Evolutionary conservation across 352 stramenopile species (phyloP), one percentile per base, ranked within the genome.

Genomic region (Globisporangium nodosum): DNA sequence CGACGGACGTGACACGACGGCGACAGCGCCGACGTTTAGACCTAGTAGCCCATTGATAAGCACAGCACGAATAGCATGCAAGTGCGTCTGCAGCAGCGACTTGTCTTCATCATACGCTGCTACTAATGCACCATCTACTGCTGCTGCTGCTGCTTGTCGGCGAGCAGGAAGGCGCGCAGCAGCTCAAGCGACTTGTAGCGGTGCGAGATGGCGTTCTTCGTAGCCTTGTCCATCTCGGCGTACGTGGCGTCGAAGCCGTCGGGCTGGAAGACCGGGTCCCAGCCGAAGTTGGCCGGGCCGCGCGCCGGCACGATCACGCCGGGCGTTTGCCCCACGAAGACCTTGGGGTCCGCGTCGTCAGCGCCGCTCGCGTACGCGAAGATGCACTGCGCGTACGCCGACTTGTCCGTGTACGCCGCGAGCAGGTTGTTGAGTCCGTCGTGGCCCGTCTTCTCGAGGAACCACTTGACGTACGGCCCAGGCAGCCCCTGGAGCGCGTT

Each of bases 391-490:
- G 96, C 97, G 70, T 98, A 98, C 5, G 95, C 97, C 49, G 81
- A 90, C 69, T 98, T 98, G 80, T 98, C 96, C 42, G 94, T 77
- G 66, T 97, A 99, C 6, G 80, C 93, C 13, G 77, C 75, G 45
- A 99, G 70, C 74, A 99, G 77, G 60, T 97, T 97, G 70, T 98
- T 98, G 66, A 86, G 96, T 46, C 78, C 96, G 49, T 56, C 92
- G 82, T 87, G 92, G 56, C 93, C 94, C 57, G 87, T 97, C 66
- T 97, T 98, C 42, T 98, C 90, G 11, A 99, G 75, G 64, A 99
- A 99, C 94, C 96, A 99, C 78, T 99, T 99, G 64, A 99, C 97
- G 77, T 99, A 99, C 27, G 95, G 92, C 0, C 96, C 96, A 0
- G 96, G 96, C 1, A 99, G 84, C 0, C 90, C 96, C 43, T 87